Base-by-base conservation (phyloP, 345 rosid species). In the Populus nigra region DNA sequence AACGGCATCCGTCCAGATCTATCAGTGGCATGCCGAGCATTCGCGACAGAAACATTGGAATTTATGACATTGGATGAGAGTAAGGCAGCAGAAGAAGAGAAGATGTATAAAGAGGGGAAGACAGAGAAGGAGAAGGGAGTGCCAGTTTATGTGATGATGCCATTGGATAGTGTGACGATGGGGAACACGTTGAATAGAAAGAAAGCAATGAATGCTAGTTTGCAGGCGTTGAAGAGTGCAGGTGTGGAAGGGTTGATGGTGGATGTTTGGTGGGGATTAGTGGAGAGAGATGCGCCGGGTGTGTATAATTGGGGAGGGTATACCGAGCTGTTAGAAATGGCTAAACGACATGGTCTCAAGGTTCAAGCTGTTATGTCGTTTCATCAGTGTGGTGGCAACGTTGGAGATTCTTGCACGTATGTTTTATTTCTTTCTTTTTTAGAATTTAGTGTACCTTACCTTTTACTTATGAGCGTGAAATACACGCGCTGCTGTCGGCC, bases 251-350 rank as follows among this genome's bases (percentile, higher is more conserved):
- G 99, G 61, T 80, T 96, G 8, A 96, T 96, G 99, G 88, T 96
- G 71, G 99, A 96, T 76, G 99, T 96, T 49, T 96, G 99, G 99
- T 96, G 99, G 99, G 99, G 99, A 25, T 85, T 96, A 83, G 99
- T 96, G 78, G 99, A 96, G 91, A 90, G 88, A 61, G 98, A 93
- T 2, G 71, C 87, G 50, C 93, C 98, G 0, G 98, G 98, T 29
- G 73, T 74, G 68, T 96, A 96, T 77, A 91, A 93, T 47, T 96
- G 99, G 99, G 99, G 99, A 27, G 99, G 99, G 22, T 96, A 93
- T 63, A 69, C 77, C 31, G 99, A 93, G 79, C 83, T 96, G n/a
- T 76, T 96, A 18, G 94, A 96, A 65, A 92, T 96, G 99, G 99
- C 98, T 2, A 88, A 87, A 81, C 88, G 88, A 75, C 87, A 90